Evolutionary conservation across 768 basidiomycete species (phyloP), one percentile per base, ranked within the genome.

Genomic region (Pleurotus tuber-regium): DNA sequence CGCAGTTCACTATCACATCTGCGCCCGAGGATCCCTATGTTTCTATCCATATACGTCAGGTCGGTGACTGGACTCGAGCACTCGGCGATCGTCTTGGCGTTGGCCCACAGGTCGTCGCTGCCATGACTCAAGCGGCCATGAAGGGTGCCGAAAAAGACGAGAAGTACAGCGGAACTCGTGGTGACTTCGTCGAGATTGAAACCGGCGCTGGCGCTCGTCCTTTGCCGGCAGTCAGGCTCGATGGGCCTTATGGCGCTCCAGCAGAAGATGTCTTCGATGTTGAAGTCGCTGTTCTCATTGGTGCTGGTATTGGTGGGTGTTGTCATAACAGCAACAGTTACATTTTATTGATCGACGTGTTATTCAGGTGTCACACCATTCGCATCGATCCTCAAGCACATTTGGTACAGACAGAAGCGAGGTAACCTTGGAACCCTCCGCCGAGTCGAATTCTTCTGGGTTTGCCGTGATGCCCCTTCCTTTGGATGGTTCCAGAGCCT

Each of bases 401-500:
- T 98, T 55, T 95, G 93, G 93, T 95, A 96, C 72, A 82, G 84
- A 59, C 92, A 95, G 68, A 84, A 83, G 70, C 78, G 77, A 51
- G 86, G 87, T 35, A 78, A 81, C 53, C 72, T 95, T 29, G 89
- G 90, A 26, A 80, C 84, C 25, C 83, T 98, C 51, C 84, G 87
- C 47, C 83, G 89, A 36, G 95, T 97, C 52, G 92, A 96, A 60
- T 95, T 96, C 69, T 90, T 96, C 73, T 96, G 93, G 94, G 80
- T 92, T 56, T 90, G 87, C 66, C 86, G 90, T 64, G 90, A 94
- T 58, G 84, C 89, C n/a, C 91, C 91, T n/a, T 90, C 89, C n/a
- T 93, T 97, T 61, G 93, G 92, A 60, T 97, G 94, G 94, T 96
- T 98, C 81, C 91, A 95, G 67, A 84, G 79, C 54, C 71, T 97